phyloP scores from a whole-genome alignment of 345 rosid species.

The Microthlaspi erraticum region DNA sequence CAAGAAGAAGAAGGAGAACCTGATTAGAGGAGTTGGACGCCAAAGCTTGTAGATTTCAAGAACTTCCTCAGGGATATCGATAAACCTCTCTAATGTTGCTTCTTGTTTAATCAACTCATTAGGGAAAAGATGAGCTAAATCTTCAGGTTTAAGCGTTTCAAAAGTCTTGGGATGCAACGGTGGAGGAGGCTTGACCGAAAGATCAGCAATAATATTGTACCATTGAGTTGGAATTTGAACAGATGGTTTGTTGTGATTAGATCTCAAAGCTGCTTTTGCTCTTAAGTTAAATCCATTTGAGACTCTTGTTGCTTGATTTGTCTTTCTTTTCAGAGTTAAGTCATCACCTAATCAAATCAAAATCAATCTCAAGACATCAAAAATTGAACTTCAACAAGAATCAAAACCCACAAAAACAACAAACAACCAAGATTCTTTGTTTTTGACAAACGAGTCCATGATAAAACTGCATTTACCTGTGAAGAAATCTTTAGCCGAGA shows the following conservation, averaged over 20 bases:
- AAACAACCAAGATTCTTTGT: too few relatives aligned
- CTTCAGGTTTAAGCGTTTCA: slow-evolving; percentile 73
- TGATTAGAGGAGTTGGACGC: slow-evolving; percentile 95
- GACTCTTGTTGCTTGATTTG: slow-evolving; percentile 17
- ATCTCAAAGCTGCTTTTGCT: slow-evolving; percentile 51
- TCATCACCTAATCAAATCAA: slow-evolving; percentile 39
- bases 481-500: slow-evolving; percentile 16
- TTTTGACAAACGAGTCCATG: neutral
- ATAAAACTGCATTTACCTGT: slow-evolving; percentile 22
- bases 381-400: neutral
- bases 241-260: slow-evolving; percentile 29
- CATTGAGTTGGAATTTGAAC: slow-evolving; percentile 59
- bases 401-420: neutral
- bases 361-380: neutral
- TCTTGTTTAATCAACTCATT: slow-evolving; percentile 88
- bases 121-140: slow-evolving; percentile 80
- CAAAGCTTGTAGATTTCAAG: slow-evolving; percentile 79
- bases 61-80: slow-evolving; percentile 90
- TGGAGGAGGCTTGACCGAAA: slow-evolving; percentile 84
- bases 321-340: slow-evolving; percentile 4
- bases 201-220: slow-evolving; percentile 75
- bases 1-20: slow-evolving; percentile 46
- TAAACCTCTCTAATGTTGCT: slow-evolving; percentile 63
- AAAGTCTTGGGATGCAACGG: slow-evolving; percentile 77
- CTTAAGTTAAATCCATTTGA: slow-evolving; percentile 52